These are phyloP conservation scores for Quercus mongolica DNA, from an alignment of 306 rosid genomes.

Conservation along the genomic window DNA sequence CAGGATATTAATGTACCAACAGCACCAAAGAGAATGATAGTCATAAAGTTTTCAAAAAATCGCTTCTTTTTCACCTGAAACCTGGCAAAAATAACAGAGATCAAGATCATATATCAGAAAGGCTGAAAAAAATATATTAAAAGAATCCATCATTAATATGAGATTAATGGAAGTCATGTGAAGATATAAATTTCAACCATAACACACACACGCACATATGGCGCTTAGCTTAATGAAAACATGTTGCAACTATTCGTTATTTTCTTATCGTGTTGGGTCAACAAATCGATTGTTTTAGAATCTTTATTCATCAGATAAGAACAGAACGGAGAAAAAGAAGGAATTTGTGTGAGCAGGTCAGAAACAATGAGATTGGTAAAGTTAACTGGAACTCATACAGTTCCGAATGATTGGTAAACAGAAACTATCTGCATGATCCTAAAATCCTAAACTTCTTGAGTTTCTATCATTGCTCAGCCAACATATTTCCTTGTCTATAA, in stretches of 20 bases:
- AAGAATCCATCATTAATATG: not conserved
- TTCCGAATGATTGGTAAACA: not conserved
- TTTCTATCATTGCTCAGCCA: conserved; percentile 1
- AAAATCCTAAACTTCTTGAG: conserved; percentile 3
- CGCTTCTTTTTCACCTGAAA: conserved; percentile 99
- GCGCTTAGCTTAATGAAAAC: not conserved
- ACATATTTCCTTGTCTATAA: not conserved
- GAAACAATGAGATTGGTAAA: not conserved
- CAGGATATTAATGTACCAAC: conserved; percentile 86
- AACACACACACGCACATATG: not conserved
- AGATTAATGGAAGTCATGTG: not conserved
- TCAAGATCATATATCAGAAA: conserved; percentile 8
- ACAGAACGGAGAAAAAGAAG: not conserved
- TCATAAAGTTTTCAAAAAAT: conserved; percentile 80
- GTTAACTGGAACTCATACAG: not conserved
- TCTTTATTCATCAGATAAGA: not conserved
- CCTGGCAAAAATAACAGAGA: conserved; percentile 48
- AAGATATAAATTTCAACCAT: not conserved
- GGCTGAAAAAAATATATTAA: not conserved
- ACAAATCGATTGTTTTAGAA: not conserved
- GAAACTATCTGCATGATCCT: conserved; percentile 5
- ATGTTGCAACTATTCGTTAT: not conserved
- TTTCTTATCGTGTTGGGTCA: not conserved
- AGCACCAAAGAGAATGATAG: conserved; percentile 85
- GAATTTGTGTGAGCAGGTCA: not conserved